These are phyloP conservation scores for Phanerochaete sordida DNA, from an alignment of 768 basidiomycete genomes.

Conservation along the genomic window DNA sequence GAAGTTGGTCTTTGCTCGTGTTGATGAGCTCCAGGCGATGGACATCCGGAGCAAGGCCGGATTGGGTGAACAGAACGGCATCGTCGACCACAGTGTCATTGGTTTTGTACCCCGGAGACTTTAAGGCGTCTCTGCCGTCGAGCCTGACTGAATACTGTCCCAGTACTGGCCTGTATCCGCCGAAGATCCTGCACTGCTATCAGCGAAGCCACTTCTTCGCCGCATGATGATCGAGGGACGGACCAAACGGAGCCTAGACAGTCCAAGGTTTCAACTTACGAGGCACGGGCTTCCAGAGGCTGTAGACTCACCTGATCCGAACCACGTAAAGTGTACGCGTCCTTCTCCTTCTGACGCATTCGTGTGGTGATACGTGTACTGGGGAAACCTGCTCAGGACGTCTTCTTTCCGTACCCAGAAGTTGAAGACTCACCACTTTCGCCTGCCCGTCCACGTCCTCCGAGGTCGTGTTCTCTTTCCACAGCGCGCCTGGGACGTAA, in stretches of 20 bases:
- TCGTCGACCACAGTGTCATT: neutral
- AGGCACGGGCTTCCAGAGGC: conserved; percentile 1
- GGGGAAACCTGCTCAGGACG: neutral
- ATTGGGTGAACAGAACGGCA: neutral
- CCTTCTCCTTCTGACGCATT: conserved; percentile 16
- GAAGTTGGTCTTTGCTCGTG: neutral
- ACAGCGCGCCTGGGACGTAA: conserved; percentile 20
- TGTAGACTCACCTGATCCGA: neutral
- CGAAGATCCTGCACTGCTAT: neutral
- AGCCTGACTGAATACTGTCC: neutral
- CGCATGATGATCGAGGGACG: neutral
- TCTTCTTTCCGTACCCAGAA: neutral
- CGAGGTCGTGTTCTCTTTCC: conserved; percentile 13
- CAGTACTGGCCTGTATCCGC: neutral
- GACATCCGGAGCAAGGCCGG: neutral
- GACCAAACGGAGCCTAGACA: neutral
- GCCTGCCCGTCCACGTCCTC: neutral
- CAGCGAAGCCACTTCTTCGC: neutral
- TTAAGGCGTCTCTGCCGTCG: neutral
- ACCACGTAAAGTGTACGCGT: conserved; percentile 2
- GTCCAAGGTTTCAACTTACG: neutral
- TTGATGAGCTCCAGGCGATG: conserved; percentile 17
- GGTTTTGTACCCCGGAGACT: neutral
- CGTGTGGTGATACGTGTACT: conserved; percentile 14
- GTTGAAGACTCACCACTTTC: neutral